These are phyloP conservation scores for Babesia bigemina DNA, from an alignment of 169 alveolate species.

Conservation along the genomic window DNA sequence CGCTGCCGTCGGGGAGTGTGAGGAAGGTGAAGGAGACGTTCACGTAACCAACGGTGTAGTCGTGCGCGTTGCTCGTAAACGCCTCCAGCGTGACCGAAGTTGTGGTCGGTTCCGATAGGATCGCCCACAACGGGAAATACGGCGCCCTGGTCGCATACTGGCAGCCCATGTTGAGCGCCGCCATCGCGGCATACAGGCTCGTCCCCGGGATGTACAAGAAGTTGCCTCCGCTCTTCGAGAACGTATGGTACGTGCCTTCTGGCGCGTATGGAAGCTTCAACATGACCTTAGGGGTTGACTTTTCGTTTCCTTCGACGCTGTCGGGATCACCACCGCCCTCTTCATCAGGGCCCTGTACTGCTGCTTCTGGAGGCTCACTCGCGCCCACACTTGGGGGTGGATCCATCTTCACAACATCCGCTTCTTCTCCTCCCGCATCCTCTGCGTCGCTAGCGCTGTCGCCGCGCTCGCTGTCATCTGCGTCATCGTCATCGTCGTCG, in stretches of 20 bases:
- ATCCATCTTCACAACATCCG: conserved; percentile 1
- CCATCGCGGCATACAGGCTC: conserved; percentile 53
- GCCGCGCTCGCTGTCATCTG: conserved; percentile 21
- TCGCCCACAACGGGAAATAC: conserved; percentile 71
- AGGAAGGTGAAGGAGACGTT: conserved; percentile 57
- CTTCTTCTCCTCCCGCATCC: conserved; percentile 39
- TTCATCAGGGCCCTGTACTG: background rate
- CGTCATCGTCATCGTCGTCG: conserved; percentile 58
- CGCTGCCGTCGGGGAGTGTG: background rate
- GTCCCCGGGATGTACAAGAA: conserved; percentile 67
- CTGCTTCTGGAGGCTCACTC: no score
- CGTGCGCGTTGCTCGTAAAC: conserved; percentile 60
- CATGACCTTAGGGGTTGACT: conserved; percentile 4
- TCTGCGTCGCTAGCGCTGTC: conserved; percentile 25
- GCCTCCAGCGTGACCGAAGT: conserved; percentile 70
- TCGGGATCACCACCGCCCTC: conserved; percentile 23
- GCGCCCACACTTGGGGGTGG: background rate
- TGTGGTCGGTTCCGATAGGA: conserved; percentile 65
- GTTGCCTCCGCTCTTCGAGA: conserved; percentile 57
- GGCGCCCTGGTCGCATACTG: conserved; percentile 57
- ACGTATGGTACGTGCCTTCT: conserved; percentile 60
- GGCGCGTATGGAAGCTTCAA: conserved; percentile 41
- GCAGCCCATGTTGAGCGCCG: conserved; percentile 64
- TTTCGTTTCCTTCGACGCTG: background rate
- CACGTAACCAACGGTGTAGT: conserved; percentile 63